These are phyloP conservation scores for Neolentinus lepideus DNA, from an alignment of 1,284 basidiomycete genomes.

Conservation along the genomic window DNA sequence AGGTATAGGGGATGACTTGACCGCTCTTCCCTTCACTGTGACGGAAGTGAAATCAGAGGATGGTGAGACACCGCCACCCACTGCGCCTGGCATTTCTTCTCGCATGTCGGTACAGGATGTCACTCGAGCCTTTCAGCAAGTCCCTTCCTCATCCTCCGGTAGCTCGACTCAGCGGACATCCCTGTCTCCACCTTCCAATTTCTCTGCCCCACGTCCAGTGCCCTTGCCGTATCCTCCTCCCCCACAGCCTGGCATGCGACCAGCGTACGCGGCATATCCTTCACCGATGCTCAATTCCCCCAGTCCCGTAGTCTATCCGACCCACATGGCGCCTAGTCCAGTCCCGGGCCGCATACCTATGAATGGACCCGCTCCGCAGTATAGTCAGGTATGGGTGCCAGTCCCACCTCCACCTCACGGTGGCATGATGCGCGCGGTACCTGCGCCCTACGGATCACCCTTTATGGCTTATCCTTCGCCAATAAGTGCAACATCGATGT, in stretches of 20 bases:
- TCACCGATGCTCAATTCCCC: conserved; percentile 66
- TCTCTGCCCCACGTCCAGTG: conserved; percentile 23
- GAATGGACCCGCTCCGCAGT: conserved; percentile 52
- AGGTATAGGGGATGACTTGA: conserved; percentile 71
- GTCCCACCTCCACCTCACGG: conserved; percentile 40
- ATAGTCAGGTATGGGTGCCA: conserved; percentile 62
- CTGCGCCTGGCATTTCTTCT: conserved; percentile 44
- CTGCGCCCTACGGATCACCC: conserved; percentile 56
- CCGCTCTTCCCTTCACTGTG: conserved; percentile 65
- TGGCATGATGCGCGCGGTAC: conserved; percentile 47
- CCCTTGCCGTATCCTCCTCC: conserved; percentile 34
- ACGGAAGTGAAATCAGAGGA: conserved; percentile 79
- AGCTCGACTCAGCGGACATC: conserved; percentile 32
- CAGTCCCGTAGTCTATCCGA: conserved; percentile 53
- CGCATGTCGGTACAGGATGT: conserved; percentile 76
- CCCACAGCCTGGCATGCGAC: conserved; percentile 38
- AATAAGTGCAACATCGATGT: conserved; percentile 38
- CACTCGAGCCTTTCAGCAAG: conserved; percentile 76
- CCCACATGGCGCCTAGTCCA: conserved; percentile 50
- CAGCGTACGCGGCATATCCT: conserved; percentile 48
- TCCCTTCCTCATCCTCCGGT: conserved; percentile 46
- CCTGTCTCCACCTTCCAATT: conserved; percentile 32
- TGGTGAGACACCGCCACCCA: conserved; percentile 70
- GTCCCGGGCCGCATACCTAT: conserved; percentile 51
- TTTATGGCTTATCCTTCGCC: conserved; percentile 58